phyloP scores from a whole-genome alignment of 2,329 filamentous ascomycete genomes.

The Diaporthe citriasiana region DNA sequence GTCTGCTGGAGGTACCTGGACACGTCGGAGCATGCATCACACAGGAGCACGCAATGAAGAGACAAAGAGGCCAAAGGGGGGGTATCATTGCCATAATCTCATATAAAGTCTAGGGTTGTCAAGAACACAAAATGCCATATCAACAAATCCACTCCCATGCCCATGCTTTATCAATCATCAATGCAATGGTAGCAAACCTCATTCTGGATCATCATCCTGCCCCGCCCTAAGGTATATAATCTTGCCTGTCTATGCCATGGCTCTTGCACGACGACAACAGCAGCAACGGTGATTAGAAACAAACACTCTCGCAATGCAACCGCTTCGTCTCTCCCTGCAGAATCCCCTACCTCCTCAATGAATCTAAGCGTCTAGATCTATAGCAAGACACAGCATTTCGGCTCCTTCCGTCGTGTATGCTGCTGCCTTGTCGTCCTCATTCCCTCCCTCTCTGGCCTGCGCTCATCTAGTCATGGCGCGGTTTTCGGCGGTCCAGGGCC shows the following conservation, averaged over 20 bases:
- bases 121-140: slow-evolving; percentile 26
- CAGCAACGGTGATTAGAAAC: neutral
- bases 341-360: neutral
- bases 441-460: neutral
- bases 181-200: slow-evolving; percentile 18
- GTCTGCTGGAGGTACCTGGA: neutral
- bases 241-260: slow-evolving; percentile 12
- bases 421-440: neutral
- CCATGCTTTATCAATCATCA: slow-evolving; percentile 25
- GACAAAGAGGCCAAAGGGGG: slow-evolving; percentile 24
- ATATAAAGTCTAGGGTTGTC: slow-evolving; percentile 31
- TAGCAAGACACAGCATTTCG: slow-evolving; percentile 19
- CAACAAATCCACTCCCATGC: slow-evolving; percentile 28
- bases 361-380: slow-evolving; percentile 24
- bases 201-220: slow-evolving; percentile 18
- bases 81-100: slow-evolving; percentile 35
- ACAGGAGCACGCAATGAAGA: neutral
- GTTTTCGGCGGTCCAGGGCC: neutral
- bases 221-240: neutral
- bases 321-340: slow-evolving; percentile 5
- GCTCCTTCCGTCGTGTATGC: neutral
- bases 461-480: slow-evolving; percentile 19
- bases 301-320: slow-evolving; percentile 18
- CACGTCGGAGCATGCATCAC: neutral
- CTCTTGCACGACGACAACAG: neutral